Conservation (phyloP, 2,329 filamentous ascomycete species). For the Thermothelomyces thermophilus region DNA sequence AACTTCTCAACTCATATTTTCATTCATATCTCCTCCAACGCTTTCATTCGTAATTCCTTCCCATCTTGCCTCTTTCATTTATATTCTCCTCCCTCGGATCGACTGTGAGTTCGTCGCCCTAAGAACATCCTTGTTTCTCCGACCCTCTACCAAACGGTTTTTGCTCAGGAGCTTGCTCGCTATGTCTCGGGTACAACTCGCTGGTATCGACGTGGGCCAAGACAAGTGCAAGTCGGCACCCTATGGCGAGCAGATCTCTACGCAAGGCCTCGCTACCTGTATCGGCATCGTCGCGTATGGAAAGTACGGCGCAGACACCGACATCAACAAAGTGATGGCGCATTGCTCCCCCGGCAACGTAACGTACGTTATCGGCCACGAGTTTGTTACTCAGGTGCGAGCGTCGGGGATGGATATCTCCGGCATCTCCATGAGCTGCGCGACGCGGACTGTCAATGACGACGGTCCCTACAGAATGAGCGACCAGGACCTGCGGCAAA, state of each 20-base stretch:
- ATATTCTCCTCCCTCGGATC: not conserved
- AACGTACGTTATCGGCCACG: not conserved
- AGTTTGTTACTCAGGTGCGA: not conserved
- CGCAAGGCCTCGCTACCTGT: not conserved
- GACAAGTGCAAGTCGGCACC: not conserved
- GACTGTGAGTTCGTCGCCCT: not conserved
- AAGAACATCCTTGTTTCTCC: not conserved
- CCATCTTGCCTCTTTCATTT: too few species aligned
- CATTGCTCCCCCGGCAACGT: not conserved
- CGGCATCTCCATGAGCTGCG: not conserved
- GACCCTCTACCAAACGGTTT: not conserved
- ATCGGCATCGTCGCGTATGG: not conserved
- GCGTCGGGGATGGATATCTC: not conserved
- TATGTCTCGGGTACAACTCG: not conserved
- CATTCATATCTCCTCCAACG: too few species aligned
- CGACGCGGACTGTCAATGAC: not conserved
- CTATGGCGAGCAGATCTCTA: not conserved
- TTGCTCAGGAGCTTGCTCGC: not conserved
- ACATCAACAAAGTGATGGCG: not conserved
- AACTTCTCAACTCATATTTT: not conserved
- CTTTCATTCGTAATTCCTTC: too few species aligned
- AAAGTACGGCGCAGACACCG: not conserved
- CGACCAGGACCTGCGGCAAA: not conserved
- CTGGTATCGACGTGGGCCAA: not conserved
- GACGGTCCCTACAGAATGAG: not conserved